Evolutionary conservation across 768 basidiomycete genomes (phyloP), one percentile per base, ranked within the genome.

Genomic region (Pulveroboletus sp.): DNA sequence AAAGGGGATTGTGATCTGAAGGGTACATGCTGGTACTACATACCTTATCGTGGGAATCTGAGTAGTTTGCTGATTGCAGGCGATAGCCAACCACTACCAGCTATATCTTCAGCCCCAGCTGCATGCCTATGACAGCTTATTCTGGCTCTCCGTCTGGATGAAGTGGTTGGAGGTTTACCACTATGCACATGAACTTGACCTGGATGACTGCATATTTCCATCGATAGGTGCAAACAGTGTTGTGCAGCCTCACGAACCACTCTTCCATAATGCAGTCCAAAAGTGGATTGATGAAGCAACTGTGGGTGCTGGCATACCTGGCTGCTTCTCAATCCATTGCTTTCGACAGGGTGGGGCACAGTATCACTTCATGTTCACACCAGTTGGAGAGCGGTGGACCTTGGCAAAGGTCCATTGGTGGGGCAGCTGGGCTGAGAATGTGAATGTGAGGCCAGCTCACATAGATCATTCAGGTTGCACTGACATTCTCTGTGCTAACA

Each of bases 61-160:
- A 16, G n/a, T n/a, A n/a, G 11, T 19, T 17, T 10, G n/a, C 35
- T 6, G 10, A 10, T n/a, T 36, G 19, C 35, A 17, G n/a, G n/a
- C n/a, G n/a, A n/a, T n/a, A 36, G 35, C 23, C 59, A 65, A 69
- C 24, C 55, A 47, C 5, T 73, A 71, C 44, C 38, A 69, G 17
- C 70, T 74, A 16, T 73, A 69, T 52, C 58, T 56, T 36, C 50
- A 64, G 47, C 64, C 67, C 27, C 61, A 70, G 30, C 53, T 65
- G 5, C 60, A 53, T 2, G 64, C 59, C n/a, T 58, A 63, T 1
- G 63, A 71, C 47, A 59, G 67, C 59, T 63, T 57, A 39, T 49
- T 54, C 0, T 63, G 68, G 45, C 51, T 73, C 1, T n/a, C n/a
- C n/a, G n/a, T n/a, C 17, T 45, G 10, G n/a, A n/a, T n/a, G n/a